Percentiles rank a stretch among this genome's conserved stretches.
Conservation (phyloP, 306 rosid species). For the Cucurbita maxima region DNA sequence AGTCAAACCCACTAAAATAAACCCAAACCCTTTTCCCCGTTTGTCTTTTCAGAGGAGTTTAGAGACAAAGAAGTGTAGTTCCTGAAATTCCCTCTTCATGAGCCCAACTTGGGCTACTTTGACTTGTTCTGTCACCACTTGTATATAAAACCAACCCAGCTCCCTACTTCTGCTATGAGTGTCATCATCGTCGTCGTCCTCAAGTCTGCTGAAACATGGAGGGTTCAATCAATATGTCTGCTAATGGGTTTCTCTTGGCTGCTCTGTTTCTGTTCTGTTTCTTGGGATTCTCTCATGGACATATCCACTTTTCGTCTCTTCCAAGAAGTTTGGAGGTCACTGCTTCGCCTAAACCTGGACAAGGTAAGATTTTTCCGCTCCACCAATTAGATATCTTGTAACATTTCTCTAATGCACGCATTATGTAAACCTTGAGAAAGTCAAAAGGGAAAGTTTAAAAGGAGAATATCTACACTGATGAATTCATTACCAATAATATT, state of each 20-base stretch:
- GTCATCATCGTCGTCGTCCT: not conserved
- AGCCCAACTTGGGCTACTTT: not conserved
- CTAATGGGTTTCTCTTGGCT: conserved; percentile 26
- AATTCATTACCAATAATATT: no score
- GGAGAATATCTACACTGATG: no score
- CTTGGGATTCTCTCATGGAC: conserved; percentile 31
- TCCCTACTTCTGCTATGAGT: not conserved
- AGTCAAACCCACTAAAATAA: conserved; percentile 2
- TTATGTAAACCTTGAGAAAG: no score
- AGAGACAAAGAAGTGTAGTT: conserved; percentile 9
- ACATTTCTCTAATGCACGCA: no score
- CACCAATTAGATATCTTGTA: not conserved
- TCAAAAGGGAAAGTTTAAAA: no score
- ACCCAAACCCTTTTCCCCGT: not conserved
- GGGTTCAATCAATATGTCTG: conserved; percentile 30
- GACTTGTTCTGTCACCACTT: not conserved
- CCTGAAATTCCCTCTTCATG: not conserved
- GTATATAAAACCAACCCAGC: not conserved
- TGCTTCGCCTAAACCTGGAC: conserved; percentile 45
- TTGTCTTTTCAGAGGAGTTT: conserved; percentile 12
- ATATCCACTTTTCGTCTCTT: conserved; percentile 37
- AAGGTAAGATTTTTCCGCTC: conserved; percentile 23
- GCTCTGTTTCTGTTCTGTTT: conserved; percentile 39
- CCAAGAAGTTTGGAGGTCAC: conserved; percentile 40
- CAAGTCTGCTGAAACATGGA: not conserved